These are phyloP conservation scores for Zopfia rhizophila DNA, from an alignment of 2,329 filamentous ascomycete genomes.

Conservation along the genomic window DNA sequence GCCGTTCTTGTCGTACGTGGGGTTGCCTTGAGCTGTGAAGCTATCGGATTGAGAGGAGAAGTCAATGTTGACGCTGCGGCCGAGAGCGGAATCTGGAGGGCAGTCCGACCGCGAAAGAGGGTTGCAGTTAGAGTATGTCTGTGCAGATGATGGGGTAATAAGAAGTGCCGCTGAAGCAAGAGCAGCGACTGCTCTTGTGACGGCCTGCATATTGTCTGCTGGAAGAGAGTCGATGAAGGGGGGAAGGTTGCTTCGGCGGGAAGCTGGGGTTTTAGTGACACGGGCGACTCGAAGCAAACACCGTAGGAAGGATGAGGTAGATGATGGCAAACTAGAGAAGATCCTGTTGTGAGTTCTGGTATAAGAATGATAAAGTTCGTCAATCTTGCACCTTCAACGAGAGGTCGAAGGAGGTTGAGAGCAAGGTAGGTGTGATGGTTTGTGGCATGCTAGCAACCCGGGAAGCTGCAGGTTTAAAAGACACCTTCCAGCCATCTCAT, in stretches of 20 bases:
- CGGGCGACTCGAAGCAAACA: conserved; percentile 1
- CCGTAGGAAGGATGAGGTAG: conserved; percentile 2
- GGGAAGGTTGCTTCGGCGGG: conserved; percentile 7
- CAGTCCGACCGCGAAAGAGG: conserved; percentile 69
- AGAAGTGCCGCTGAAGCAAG: conserved; percentile 54
- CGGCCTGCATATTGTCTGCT: conserved; percentile 44
- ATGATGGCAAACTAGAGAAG: conserved; percentile 6
- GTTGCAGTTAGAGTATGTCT: conserved; percentile 68
- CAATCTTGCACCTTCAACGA: conserved; percentile 11
- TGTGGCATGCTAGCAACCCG: conserved; percentile 33
- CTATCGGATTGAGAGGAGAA: conserved; percentile 81
- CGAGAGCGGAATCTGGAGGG: conserved; percentile 80
- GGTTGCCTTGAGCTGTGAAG: conserved; percentile 75
- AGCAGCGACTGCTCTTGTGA: conserved; percentile 47
- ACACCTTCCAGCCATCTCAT: conserved; percentile 45
- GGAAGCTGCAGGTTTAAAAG: conserved; percentile 41
- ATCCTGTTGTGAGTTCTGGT: conserved; percentile 8
- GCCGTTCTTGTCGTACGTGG: conserved; percentile 80
- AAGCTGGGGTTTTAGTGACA: background rate
- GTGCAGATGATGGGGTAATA: conserved; percentile 54
- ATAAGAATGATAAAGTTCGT: conserved; percentile 19
- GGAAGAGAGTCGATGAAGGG: conserved; percentile 7
- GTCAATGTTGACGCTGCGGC: conserved; percentile 83
- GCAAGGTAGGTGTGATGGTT: conserved; percentile 20
- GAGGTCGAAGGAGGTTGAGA: conserved; percentile 27